Base-by-base conservation (phyloP, 176 grass and related monocot species). In the Neostapfia colusana region DNA sequence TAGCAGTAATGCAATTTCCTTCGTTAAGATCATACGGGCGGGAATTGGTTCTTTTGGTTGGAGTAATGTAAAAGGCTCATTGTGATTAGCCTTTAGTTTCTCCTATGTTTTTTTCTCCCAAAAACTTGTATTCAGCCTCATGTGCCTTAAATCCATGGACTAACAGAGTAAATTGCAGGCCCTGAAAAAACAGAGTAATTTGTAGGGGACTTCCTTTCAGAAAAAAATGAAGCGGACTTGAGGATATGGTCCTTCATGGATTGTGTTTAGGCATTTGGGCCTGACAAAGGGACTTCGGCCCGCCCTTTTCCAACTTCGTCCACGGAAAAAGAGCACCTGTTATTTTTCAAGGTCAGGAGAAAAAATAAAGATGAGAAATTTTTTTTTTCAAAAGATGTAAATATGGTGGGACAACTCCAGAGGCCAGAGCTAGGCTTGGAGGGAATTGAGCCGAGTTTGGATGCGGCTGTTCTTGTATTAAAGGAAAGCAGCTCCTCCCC, bases 401-500 rank as follows among this genome's bases (percentile, higher is more conserved):
- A 54, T 26, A 70, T 80, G 50, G 66, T 40, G 38, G 68, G 65
- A 63, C 71, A 57, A 69, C 46, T 54, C 62, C 35, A 63, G 51
- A 50, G 0, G 12, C 24, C 11, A 69, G 25, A 65, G 59, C 57
- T 56, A 71, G 53, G n/a, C 65, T 86, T 18, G 89, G 76, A 89
- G 81, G 63, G 70, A 79, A 80, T 63, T 43, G 64, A 69, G 67
- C 37, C 2, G 67, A 67, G 54, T 72, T 83, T 85, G 73, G 88
- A 79, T 80, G 74, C 75, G 65, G 62, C 76, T 86, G 65, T 73
- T 86, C 83, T 75, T 73, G 76, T 77, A 88, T 82, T 91, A 84
- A 91, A 84, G 67, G 83, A 89, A 89, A 84, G 76, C 90, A 84
- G 73, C 55, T 50, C 80, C 75, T 71, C 67, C 53, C n/a, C 70